Evolutionary conservation across 148 eudicot genomes (phyloP), one percentile per base, ranked within the genome.

Genomic region (Diospyros lotus): DNA sequence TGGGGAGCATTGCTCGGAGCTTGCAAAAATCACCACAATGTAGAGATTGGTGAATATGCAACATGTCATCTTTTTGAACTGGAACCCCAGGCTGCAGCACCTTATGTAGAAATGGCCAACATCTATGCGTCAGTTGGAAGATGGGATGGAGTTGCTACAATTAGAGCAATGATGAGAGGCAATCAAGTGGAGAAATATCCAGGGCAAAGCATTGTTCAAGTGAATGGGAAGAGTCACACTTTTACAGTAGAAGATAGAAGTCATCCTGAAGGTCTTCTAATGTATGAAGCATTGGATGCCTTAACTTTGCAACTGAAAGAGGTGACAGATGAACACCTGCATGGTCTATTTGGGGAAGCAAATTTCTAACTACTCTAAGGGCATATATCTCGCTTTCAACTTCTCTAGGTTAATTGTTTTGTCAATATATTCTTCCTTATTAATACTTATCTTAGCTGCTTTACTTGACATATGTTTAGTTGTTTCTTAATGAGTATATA

Each of bases 51-150:
- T 42, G 86, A 81, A 73, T 73, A 79, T 68, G 95, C 81, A 18
- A 86, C 89, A 50, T 42, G 74, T 70, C 69, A 44, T 61, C 87
- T 90, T 54, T 78, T 75, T 60, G 76, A 77, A 72, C 70, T 85
- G 50, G 90, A 87, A 52, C 88, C 92, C 8, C 41, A 75, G 45
- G 80, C 74, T 54, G 87, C 89, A 58, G 90, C 84, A 59, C 87
- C 92, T 4, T 91, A 89, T 28, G 91, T 91, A 13, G 92, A 87
- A 80, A 79, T 91, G 92, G 87, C 96, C 4, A 91, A 89, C 73
- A 73, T 89, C 78, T 89, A 91, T 74, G 96, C 92, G 46, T 85
- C 78, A 18, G 88, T 69, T 13, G 84, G 83, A 75, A 80, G 74
- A 66, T 89, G 96, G 96, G 86, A 82, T 61, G 84, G 80, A 14